Evolutionary conservation across 1,139 yeast species (phyloP).

Genomic region (Taphrina wiesneri): DNA sequence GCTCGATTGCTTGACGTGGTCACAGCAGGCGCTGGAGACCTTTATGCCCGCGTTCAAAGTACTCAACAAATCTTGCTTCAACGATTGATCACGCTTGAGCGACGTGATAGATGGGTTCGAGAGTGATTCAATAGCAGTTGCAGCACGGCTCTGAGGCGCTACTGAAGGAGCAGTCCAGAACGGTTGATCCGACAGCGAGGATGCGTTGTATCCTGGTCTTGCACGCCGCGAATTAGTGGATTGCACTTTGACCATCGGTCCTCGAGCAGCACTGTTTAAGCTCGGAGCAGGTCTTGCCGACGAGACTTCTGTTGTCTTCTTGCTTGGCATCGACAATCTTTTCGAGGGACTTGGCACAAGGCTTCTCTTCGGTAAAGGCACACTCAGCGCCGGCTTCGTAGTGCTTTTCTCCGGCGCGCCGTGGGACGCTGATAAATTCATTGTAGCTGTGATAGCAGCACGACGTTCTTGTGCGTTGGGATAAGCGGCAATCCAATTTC

Average conservation of each 20-base stretch:
- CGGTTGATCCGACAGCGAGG: background rate
- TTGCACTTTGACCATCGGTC: too few relatives aligned
- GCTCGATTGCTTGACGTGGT: background rate
- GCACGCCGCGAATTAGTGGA: background rate
- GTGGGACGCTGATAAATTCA: background rate
- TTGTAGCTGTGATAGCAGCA: background rate
- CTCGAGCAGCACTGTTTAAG: too few relatives aligned
- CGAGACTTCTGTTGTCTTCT: background rate
- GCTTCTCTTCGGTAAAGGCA: background rate
- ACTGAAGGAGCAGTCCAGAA: background rate
- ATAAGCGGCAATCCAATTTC: conserved; percentile 14
- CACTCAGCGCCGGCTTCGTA: background rate
- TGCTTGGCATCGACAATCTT: too few relatives aligned
- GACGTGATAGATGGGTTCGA: background rate
- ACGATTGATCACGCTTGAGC: background rate
- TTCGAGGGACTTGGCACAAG: background rate
- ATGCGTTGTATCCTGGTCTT: background rate
- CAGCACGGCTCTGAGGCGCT: too few relatives aligned
- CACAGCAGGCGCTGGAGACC: background rate
- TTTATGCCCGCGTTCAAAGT: too few relatives aligned
- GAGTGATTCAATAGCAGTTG: too few relatives aligned
- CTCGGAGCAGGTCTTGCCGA: too few relatives aligned
- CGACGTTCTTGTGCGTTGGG: conserved; percentile 11
- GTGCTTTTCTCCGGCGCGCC: background rate
- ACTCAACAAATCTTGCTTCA: too few relatives aligned